Evolutionary conservation across 345 rosid species (phyloP).

Genomic region (Citrus medica): DNA sequence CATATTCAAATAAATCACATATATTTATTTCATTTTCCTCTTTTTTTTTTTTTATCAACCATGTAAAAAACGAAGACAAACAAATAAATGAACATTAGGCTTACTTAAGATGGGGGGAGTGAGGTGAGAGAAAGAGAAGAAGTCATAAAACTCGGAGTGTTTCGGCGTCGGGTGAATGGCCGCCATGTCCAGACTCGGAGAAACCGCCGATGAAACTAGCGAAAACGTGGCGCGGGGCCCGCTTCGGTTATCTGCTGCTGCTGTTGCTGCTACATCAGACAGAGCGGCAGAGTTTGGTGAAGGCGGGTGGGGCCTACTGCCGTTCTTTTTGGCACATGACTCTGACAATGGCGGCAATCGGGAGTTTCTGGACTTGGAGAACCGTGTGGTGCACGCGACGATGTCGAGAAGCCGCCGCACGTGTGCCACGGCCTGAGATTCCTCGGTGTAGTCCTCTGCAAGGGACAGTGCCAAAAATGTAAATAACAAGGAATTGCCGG

Average conservation of each 20-base stretch:
- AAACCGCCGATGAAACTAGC: slow-evolving; percentile 24
- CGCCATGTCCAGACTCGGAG: slow-evolving; percentile 54
- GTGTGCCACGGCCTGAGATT: slow-evolving; percentile 47
- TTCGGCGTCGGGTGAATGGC: slow-evolving; percentile 33
- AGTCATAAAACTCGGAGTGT: too few relatives aligned
- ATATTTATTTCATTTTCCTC: too few relatives aligned
- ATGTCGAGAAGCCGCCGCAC: slow-evolving; percentile 65
- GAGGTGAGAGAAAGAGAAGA: too few relatives aligned
- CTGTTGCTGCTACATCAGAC: too few relatives aligned
- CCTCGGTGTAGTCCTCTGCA: slow-evolving; percentile 56
- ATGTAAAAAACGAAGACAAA: too few relatives aligned
- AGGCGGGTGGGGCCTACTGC: slow-evolving; percentile 6
- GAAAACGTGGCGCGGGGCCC: not conserved
- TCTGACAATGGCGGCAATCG: slow-evolving; percentile 26
- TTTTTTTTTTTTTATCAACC: too few relatives aligned
- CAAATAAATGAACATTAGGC: too few relatives aligned
- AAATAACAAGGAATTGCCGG: slow-evolving; percentile 1
- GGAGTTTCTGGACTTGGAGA: slow-evolving; percentile 35
- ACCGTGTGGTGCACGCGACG: slow-evolving; percentile 60
- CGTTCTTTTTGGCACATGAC: slow-evolving; percentile 30
- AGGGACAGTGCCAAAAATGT: slow-evolving; percentile 20
- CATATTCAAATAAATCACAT: too few relatives aligned
- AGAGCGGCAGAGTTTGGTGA: not conserved
- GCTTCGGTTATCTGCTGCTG: too few relatives aligned
- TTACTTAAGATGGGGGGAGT: too few relatives aligned